Percentiles rank a stretch among this genome's conserved stretches.
phyloP scores from a whole-genome alignment of 495 filamentous ascomycete species.

The Elasticomyces elasticus region DNA sequence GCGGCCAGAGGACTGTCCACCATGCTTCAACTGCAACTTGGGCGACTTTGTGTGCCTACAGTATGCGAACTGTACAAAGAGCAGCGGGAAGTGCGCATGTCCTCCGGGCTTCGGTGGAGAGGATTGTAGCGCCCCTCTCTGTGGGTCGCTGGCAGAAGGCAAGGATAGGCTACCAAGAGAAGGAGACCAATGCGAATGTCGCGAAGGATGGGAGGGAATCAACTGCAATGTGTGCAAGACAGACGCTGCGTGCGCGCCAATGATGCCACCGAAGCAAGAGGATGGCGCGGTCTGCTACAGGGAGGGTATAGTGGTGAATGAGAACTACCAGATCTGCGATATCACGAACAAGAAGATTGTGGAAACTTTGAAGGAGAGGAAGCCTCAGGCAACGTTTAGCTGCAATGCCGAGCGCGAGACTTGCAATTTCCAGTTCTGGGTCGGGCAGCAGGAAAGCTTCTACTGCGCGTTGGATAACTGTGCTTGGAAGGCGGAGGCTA shows the following conservation, averaged over 20 bases:
- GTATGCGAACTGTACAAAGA: conserved; percentile 73
- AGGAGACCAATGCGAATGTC: conserved; percentile 65
- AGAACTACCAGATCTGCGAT: conserved; percentile 96
- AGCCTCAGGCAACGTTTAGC: conserved; percentile 87
- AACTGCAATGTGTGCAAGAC: conserved; percentile 95
- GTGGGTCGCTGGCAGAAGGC: conserved; percentile 77
- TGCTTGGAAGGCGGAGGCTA: conserved; percentile 55
- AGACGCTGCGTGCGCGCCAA: conserved; percentile 67
- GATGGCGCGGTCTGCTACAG: conserved; percentile 83
- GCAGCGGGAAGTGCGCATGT: conserved; percentile 83
- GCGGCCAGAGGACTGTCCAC: conserved; percentile 50
- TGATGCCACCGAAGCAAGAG: conserved; percentile 68
- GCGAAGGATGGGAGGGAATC: conserved; percentile 93
- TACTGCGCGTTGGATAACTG: conserved; percentile 85
- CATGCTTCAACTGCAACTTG: conserved; percentile 94
- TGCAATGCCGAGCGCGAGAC: conserved; percentile 63
- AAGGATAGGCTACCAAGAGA: conserved; percentile 60
- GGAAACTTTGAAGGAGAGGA: conserved; percentile 68
- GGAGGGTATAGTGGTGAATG: conserved; percentile 76
- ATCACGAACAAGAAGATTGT: conserved; percentile 92
- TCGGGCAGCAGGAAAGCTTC: conserved; percentile 86
- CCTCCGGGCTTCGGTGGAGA: conserved; percentile 86
- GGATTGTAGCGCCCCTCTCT: conserved; percentile 79
- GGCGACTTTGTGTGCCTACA: conserved; percentile 84
- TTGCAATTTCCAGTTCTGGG: conserved; percentile 98